Conservation (phyloP, 108 stramenopile genomes). For the Aurantiochytrium sp. region DNA sequence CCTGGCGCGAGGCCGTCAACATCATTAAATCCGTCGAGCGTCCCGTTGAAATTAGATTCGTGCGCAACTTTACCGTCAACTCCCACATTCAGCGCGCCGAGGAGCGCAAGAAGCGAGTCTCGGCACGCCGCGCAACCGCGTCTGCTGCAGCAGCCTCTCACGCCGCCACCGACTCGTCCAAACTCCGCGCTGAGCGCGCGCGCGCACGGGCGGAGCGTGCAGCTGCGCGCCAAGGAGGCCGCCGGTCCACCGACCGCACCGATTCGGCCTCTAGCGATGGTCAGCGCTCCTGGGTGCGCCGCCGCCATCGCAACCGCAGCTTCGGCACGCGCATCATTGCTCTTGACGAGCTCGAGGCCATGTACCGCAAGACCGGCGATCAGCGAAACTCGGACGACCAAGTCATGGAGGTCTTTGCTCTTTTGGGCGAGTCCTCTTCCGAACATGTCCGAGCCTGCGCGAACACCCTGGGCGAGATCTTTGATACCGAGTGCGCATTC, state of each 20-base stretch:
- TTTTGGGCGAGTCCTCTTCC: neutral
- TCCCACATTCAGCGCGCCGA: neutral
- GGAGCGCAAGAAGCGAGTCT: neutral
- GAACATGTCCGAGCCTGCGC: neutral
- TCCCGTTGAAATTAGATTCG: neutral
- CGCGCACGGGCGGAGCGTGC: too few species aligned
- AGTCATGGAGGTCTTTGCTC: neutral
- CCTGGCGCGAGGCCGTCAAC: neutral
- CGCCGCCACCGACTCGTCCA: too few species aligned
- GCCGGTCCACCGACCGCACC: neutral
- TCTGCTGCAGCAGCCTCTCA: neutral
- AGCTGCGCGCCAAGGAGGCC: too few species aligned
- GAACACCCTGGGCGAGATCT: neutral
- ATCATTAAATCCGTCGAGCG: neutral
- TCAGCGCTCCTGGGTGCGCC: neutral
- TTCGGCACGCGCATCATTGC: neutral
- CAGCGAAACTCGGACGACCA: neutral
- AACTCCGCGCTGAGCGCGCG: too few species aligned
- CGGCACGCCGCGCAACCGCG: neutral
- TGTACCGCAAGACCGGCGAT: neutral
- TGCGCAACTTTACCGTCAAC: conserved; percentile 12
- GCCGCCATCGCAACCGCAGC: neutral
- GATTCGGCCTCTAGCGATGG: neutral
- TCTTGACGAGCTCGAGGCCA: neutral
- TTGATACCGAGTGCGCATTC: neutral